Conservation (phyloP, 2,329 filamentous ascomycete species). For the Iodosphaeria phyllophila region DNA sequence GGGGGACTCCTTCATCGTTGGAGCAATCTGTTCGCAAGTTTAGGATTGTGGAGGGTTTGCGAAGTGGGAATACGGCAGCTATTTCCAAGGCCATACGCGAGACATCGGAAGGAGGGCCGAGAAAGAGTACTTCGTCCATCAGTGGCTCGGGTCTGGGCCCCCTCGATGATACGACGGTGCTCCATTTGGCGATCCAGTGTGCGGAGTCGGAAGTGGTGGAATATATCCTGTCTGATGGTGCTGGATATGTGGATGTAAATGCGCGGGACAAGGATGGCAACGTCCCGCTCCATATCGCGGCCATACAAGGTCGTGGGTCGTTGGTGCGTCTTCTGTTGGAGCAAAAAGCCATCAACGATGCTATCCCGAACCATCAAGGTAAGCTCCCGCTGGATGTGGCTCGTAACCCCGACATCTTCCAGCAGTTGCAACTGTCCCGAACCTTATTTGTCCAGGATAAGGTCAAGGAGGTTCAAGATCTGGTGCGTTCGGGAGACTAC, state of each 20-base stretch:
- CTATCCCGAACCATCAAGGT: conserved; percentile 66
- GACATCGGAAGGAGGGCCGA: conserved; percentile 29
- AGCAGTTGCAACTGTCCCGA: conserved; percentile 76
- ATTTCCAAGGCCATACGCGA: conserved; percentile 76
- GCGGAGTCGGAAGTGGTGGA: conserved; percentile 85
- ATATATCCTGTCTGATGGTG: conserved; percentile 69
- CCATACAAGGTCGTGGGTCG: conserved; percentile 59
- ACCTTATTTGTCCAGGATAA: conserved; percentile 81
- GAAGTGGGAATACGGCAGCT: conserved; percentile 75
- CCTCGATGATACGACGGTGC: conserved; percentile 69
- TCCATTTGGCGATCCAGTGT: conserved; percentile 90
- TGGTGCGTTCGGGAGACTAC: conserved; percentile 58
- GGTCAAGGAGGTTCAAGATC: conserved; percentile 63
- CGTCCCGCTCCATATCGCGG: conserved; percentile 77
- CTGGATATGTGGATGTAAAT: conserved; percentile 59
- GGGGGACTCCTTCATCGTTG: conserved; percentile 45
- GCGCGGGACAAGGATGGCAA: conserved; percentile 86
- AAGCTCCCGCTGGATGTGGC: conserved; percentile 78
- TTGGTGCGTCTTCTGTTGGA: conserved; percentile 74
- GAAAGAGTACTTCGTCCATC: conserved; percentile 38
- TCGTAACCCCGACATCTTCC: conserved; percentile 85
- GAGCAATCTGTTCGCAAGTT: conserved; percentile 93
- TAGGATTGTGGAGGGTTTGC: conserved; percentile 77
- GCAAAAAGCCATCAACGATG: conserved; percentile 71
- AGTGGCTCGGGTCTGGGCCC: conserved; percentile 21